Evolutionary conservation across 129 eudicot genomes (phyloP).

Genomic region (Arctium minus): DNA sequence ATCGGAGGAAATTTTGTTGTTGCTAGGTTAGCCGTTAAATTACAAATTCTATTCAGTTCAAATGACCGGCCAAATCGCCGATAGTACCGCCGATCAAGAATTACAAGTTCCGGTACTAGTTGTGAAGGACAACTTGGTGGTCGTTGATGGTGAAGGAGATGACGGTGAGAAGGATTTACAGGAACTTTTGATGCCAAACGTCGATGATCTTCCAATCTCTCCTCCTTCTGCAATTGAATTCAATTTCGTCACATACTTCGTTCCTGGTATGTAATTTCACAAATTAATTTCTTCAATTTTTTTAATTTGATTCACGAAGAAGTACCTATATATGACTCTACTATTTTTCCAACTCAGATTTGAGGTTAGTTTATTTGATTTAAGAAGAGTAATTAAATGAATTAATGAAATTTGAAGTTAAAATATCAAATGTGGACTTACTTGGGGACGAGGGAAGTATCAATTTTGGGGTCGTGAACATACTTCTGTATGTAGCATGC

Average conservation of each 20-base stretch:
- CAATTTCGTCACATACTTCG: slow-evolving; percentile 66
- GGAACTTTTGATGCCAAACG: slow-evolving; percentile 55
- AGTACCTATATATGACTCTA: background rate
- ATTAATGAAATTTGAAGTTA: slow-evolving; percentile 1
- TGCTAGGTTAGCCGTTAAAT: slow-evolving; percentile 18
- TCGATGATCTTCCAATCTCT: slow-evolving; percentile 47
- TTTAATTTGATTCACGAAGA: background rate
- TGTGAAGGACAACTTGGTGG: background rate
- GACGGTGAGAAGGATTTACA: slow-evolving; percentile 44
- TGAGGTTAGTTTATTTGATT: background rate
- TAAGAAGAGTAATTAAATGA: background rate
- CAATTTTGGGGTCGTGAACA: too few relatives aligned
- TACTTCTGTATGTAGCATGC: background rate
- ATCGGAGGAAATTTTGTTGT: background rate
- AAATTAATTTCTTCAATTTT: background rate
- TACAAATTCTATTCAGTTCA: slow-evolving; percentile 14
- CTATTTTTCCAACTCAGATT: background rate
- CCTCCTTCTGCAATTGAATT: slow-evolving; percentile 71
- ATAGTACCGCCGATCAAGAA: slow-evolving; percentile 3
- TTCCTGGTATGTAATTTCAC: slow-evolving; percentile 50
- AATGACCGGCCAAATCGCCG: slow-evolving; percentile 15
- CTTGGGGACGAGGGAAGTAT: background rate
- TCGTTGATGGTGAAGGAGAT: slow-evolving; percentile 25
- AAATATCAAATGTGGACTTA: slow-evolving; percentile 1
- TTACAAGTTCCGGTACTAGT: background rate